phyloP scores from a whole-genome alignment of 176 grass and related monocot species.

The Raddia distichophylla region DNA sequence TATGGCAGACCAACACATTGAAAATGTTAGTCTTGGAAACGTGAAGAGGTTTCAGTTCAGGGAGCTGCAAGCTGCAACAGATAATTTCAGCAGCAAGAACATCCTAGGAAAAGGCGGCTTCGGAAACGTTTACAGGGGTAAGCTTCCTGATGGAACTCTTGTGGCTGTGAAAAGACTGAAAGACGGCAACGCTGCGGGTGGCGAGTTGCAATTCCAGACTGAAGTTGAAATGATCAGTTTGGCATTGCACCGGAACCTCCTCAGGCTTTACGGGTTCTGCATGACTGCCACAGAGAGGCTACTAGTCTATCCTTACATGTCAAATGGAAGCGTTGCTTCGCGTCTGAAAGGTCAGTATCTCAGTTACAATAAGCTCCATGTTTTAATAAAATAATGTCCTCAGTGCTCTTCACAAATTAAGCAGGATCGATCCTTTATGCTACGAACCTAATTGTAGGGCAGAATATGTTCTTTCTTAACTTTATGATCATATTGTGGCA shows the following conservation, averaged over 20 bases:
- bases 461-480: slow-evolving; percentile 40
- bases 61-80: slow-evolving; percentile 77
- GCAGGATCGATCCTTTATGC: slow-evolving; percentile 5
- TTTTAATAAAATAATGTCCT: background rate
- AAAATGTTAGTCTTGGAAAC: slow-evolving; percentile 72
- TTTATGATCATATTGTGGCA: background rate
- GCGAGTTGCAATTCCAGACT: slow-evolving; percentile 83
- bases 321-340: slow-evolving; percentile 93
- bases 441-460: slow-evolving; percentile 29
- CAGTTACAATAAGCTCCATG: slow-evolving; percentile 18
- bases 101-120: slow-evolving; percentile 96
- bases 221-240: slow-evolving; percentile 98
- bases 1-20: slow-evolving; percentile 63
- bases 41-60: slow-evolving; percentile 80
- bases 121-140: slow-evolving; percentile 83
- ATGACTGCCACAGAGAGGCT: slow-evolving; percentile 95
- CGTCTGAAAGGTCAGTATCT: slow-evolving; percentile 78
- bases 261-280: slow-evolving; percentile 81
- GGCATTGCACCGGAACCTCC: slow-evolving; percentile 87
- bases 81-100: slow-evolving; percentile 87
- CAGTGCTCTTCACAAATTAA: slow-evolving; percentile 1
- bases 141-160: slow-evolving; percentile 77
- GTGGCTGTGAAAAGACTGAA: slow-evolving; percentile 93
- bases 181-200: slow-evolving; percentile 79
- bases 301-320: slow-evolving; percentile 94